These are phyloP conservation scores for Aspergillus felis DNA, from an alignment of 2,329 filamentous ascomycete genomes.

Conservation along the genomic window DNA sequence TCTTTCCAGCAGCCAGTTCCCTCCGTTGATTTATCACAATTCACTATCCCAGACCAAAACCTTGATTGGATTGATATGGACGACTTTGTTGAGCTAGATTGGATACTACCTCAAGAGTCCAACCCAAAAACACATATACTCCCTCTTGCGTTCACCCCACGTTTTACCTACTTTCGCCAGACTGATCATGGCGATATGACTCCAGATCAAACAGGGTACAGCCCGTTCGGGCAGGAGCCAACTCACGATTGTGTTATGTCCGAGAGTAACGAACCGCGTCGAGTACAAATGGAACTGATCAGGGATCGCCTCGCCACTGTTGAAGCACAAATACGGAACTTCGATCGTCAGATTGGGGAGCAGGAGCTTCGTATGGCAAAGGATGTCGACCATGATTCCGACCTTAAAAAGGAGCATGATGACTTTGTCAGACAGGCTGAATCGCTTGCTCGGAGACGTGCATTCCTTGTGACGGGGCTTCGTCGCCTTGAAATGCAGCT, in stretches of 20 bases:
- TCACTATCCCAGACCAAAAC: slow-evolving; percentile 93
- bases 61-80: slow-evolving; percentile 99
- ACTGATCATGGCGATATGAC: slow-evolving; percentile 83
- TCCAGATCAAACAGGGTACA: slow-evolving; percentile 72
- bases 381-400: slow-evolving; percentile 50
- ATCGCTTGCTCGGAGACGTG: slow-evolving; percentile 54
- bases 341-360: slow-evolving; percentile 69
- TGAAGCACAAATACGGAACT: slow-evolving; percentile 70
- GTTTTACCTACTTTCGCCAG: slow-evolving; percentile 94
- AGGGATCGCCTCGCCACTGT: slow-evolving; percentile 75
- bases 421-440: slow-evolving; percentile 54
- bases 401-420: slow-evolving; percentile 43
- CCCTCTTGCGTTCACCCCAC: slow-evolving; percentile 85
- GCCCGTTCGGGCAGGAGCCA: slow-evolving; percentile 86
- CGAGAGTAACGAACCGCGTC: slow-evolving; percentile 78
- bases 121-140: slow-evolving; percentile 93
- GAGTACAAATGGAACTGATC: slow-evolving; percentile 83
- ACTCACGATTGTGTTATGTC: slow-evolving; percentile 97
- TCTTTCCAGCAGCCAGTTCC: slow-evolving; percentile 51
- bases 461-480: slow-evolving; percentile 57
- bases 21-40: slow-evolving; percentile 68
- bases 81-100: slow-evolving; percentile 96
- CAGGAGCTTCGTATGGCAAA: slow-evolving; percentile 62
- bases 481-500: slow-evolving; percentile 53
- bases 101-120: slow-evolving; percentile 84